Percentiles rank a stretch among this genome's conserved stretches.
Conservation (phyloP, 345 rosid species). For the Viola odorata region DNA sequence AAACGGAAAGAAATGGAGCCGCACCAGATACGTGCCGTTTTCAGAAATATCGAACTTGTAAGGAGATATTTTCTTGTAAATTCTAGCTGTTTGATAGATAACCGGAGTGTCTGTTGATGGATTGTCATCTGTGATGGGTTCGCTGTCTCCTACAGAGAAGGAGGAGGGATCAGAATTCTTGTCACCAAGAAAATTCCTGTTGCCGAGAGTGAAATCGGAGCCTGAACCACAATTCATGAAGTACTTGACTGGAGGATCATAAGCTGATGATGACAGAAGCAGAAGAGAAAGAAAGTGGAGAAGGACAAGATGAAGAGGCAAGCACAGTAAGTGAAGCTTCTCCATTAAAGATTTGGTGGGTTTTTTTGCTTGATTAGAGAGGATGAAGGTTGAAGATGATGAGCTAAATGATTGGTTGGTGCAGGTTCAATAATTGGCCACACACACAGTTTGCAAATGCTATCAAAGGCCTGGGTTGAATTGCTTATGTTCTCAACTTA, state of each 20-base stretch:
- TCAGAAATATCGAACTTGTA: slow-evolving; percentile 8
- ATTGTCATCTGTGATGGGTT: slow-evolving; percentile 3
- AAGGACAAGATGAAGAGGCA: not conserved
- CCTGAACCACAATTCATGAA: slow-evolving; percentile 56
- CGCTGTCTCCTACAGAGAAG: slow-evolving; percentile 10
- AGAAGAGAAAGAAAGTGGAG: slow-evolving; percentile 9
- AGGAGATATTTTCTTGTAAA: slow-evolving; percentile 7
- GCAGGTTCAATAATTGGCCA: too few relatives aligned
- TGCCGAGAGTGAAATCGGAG: not conserved
- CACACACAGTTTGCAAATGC: too few relatives aligned
- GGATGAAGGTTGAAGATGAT: too few relatives aligned
- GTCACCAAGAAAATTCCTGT: slow-evolving; percentile 35
- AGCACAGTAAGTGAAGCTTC: too few relatives aligned
- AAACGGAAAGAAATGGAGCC: slow-evolving; percentile 21
- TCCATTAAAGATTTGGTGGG: too few relatives aligned
- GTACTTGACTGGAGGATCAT: slow-evolving; percentile 31
- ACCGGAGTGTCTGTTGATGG: too few relatives aligned
- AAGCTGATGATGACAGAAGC: slow-evolving; percentile 12
- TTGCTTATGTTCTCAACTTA: too few relatives aligned
- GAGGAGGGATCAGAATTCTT: slow-evolving; percentile 15
- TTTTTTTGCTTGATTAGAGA: too few relatives aligned
- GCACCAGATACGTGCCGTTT: slow-evolving; percentile 11
- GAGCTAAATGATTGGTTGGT: too few relatives aligned
- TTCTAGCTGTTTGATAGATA: slow-evolving; percentile 21
- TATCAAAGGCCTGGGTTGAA: too few relatives aligned